Base-by-base conservation (phyloP, 2,329 filamentous ascomycete species). In the Peltaster fructicola region DNA sequence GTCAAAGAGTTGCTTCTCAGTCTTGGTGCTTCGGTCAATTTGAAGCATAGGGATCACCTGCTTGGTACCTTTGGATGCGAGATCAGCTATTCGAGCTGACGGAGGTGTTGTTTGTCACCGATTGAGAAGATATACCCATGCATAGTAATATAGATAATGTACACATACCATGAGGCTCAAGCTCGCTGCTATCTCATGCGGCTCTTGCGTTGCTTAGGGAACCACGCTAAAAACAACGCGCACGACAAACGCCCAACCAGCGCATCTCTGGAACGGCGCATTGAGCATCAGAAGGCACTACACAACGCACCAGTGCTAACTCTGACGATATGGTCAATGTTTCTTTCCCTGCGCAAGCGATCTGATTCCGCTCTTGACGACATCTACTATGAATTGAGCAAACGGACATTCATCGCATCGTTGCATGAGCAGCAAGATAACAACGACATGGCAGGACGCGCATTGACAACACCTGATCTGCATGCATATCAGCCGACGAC, bases 1-100 rank as follows among this genome's bases (percentile, higher is more conserved):
- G 68, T 90, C 31, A 92, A 95, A 56, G 85, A 91, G 37, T 57
- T 98, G 30, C 63, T 98, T 29, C 90, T 95, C 48, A 91, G 81
- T 40, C 62, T 92, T 20, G 88, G 88, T 7, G 80, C 81, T 29
- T 79, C 72, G 24, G 69, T 98, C 27, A 82, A 91, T 45, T 61
- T 88, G 43, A 71, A 69, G 43, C 70, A 68, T 41, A 60, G 71
- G 35, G 77, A 84, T 46, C 73, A 78, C 43, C 74, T 80, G 18
- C 76, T 88, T 43, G 66, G 75, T 33, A 76, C 68, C 4, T 58
- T 88, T 29, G 79, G 79, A 8, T 51, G 88, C 28, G 78, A 85
- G 52, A 60, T 88, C 21, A 78, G 84, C 45, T 88, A 82, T 52
- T 85, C 78, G 7, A 48, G 35, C 23, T 48, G 34, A 43, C 14